Conservation (phyloP, 2,329 filamentous ascomycete genomes). For the Pyricularia sp. region DNA sequence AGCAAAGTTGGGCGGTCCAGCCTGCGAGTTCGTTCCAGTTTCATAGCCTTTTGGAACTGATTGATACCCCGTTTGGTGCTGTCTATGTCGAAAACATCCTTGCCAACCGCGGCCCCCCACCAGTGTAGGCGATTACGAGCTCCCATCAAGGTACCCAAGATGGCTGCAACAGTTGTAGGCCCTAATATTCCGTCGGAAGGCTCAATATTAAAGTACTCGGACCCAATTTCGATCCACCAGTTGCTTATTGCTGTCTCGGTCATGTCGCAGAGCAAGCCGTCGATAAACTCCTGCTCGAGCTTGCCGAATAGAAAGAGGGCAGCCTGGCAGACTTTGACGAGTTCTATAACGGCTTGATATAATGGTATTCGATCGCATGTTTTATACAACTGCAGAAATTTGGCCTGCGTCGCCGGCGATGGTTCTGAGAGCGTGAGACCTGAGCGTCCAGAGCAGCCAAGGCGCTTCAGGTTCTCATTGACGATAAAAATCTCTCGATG, state of each 20-base stretch:
- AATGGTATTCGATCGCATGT: conserved; percentile 73
- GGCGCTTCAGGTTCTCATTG: conserved; percentile 83
- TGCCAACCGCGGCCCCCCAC: conserved; percentile 68
- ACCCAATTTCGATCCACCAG: conserved; percentile 93
- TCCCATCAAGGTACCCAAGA: conserved; percentile 80
- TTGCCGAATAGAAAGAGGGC: conserved; percentile 81
- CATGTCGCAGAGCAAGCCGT: conserved; percentile 83
- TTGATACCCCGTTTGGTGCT: conserved; percentile 71
- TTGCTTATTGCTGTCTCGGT: conserved; percentile 83
- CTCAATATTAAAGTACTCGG: conserved; percentile 84
- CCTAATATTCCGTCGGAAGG: conserved; percentile 87
- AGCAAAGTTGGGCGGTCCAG: conserved; percentile 76
- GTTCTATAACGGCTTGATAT: conserved; percentile 66
- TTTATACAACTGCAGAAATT: conserved; percentile 83
- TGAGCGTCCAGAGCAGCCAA: conserved; percentile 83
- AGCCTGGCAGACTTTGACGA: conserved; percentile 84
- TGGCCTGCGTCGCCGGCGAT: conserved; percentile 69
- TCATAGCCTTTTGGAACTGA: conserved; percentile 81
- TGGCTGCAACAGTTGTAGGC: conserved; percentile 76
- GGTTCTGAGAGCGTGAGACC: conserved; percentile 71
- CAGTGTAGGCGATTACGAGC: conserved; percentile 81
- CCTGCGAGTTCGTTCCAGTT: conserved; percentile 62
- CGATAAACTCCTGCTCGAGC: conserved; percentile 75
- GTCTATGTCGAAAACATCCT: conserved; percentile 82
- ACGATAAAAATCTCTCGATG: conserved; percentile 80